A percentile compares a stretch with the other conserved stretches of the same genome.
phyloP scores from a whole-genome alignment of 441 rosid genomes.

The Breynia disticha region DNA sequence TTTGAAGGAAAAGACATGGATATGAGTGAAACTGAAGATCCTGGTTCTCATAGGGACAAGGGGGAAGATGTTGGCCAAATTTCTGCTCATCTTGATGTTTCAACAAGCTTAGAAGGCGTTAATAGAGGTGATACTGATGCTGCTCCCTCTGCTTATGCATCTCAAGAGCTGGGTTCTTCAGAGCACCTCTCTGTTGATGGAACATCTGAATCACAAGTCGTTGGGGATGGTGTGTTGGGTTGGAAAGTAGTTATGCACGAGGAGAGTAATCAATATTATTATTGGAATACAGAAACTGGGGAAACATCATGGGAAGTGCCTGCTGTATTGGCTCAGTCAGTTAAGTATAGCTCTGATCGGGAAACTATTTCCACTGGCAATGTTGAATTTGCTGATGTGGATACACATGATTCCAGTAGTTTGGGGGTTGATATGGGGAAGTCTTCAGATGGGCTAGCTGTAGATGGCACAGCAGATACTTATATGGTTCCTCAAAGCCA shows the following conservation, averaged over 20 bases:
- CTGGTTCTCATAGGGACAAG: constrained; percentile 19
- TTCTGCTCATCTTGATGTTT: constrained; percentile 23
- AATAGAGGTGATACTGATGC: constrained; percentile 24
- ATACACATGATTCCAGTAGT: constrained; percentile 17
- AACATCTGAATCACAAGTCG: constrained; percentile 31
- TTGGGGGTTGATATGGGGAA: constrained; percentile 23
- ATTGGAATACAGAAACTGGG: constrained; percentile 95
- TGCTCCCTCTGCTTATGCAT: constrained; percentile 22
- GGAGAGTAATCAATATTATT: constrained; percentile 81
- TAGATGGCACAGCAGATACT: constrained; percentile 20
- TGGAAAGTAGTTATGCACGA: constrained; percentile 94
- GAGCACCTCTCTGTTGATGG: constrained; percentile 31
- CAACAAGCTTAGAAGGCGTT: constrained; percentile 21
- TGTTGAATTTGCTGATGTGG: constrained; percentile 23
- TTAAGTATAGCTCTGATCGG: constrained; percentile 20
- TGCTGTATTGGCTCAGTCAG: constrained; percentile 32
- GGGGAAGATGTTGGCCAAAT: constrained; percentile 22
- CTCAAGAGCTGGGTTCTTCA: constrained; percentile 27
- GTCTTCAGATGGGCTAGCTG: constrained; percentile 21
- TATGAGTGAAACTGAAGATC: constrained; percentile 23
- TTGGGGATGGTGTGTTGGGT: constrained; percentile 43
- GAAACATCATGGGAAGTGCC: constrained; percentile 98
- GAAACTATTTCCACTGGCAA: constrained; percentile 23
- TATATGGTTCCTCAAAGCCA: constrained; percentile 25
- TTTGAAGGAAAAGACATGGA: constrained; percentile 23